Conservation (phyloP, 208 protist species). For the Leishmania amazonensis region DNA sequence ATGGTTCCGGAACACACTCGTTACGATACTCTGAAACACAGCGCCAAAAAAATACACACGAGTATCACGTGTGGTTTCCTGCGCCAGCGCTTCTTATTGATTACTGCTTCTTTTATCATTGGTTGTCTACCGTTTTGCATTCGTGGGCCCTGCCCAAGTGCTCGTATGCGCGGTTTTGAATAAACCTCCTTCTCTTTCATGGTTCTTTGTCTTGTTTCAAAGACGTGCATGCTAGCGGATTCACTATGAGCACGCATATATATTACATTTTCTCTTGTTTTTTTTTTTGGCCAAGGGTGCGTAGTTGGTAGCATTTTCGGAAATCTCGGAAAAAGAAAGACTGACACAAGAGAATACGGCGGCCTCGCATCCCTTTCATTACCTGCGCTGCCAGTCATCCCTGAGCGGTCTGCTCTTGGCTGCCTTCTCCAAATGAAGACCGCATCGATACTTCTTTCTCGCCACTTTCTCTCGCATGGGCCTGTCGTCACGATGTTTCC, state of each 20-base stretch:
- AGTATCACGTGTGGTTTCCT: neutral
- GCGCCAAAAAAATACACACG: neutral
- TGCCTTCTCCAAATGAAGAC: neutral
- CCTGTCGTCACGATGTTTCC: neutral
- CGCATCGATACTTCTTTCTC: neutral
- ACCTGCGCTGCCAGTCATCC: neutral
- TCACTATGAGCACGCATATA: neutral
- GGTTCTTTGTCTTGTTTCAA: neutral
- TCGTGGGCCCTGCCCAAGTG: neutral
- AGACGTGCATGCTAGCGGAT: neutral
- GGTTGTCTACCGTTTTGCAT: neutral
- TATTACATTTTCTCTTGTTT: neutral
- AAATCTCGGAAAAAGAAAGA: neutral
- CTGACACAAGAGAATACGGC: neutral
- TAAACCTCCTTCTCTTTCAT: neutral
- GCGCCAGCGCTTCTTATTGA: neutral
- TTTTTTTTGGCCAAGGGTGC: neutral
- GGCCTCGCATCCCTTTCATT: neutral
- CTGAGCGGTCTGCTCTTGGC: neutral
- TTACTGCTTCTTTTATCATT: slow-evolving; percentile 3
- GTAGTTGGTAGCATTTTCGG: neutral
- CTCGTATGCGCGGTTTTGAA: neutral
- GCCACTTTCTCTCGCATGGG: neutral
- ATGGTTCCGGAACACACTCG: neutral
- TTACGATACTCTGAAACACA: neutral